These are phyloP conservation scores for Mayamaea pseudoterrestris DNA, from an alignment of 108 stramenopile species.

Conservation along the genomic window DNA sequence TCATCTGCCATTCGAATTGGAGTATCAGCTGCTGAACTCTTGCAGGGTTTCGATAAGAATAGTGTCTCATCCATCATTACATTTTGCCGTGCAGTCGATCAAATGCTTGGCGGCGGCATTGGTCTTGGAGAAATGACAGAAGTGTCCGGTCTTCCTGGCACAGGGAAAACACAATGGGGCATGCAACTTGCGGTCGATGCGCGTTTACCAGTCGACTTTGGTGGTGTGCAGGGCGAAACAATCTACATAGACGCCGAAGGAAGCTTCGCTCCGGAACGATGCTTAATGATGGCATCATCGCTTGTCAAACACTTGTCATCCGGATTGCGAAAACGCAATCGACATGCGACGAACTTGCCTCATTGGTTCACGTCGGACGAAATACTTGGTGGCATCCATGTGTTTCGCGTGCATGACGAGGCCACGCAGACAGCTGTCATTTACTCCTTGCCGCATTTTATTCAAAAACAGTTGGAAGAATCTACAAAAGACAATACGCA, in stretches of 20 bases:
- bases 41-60: neutral
- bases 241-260: slow-evolving; percentile 92
- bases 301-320: slow-evolving; percentile 19
- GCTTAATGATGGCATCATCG: slow-evolving; percentile 63
- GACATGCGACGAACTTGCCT: neutral
- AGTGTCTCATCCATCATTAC: slow-evolving; percentile 39
- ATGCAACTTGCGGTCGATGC: slow-evolving; percentile 90
- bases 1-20: neutral
- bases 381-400: slow-evolving; percentile 78
- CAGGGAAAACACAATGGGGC: slow-evolving; percentile 91
- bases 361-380: slow-evolving; percentile 35
- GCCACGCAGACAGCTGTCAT: slow-evolving; percentile 76
- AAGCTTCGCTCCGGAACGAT: slow-evolving; percentile 73
- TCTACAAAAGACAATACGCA: slow-evolving; percentile 1
- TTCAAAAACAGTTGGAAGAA: slow-evolving; percentile 20
- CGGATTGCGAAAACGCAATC: slow-evolving; percentile 2
- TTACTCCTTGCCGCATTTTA: slow-evolving; percentile 34
- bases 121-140: slow-evolving; percentile 75
- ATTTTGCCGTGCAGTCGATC: slow-evolving; percentile 63
- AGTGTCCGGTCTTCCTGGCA: slow-evolving; percentile 83
- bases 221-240: slow-evolving; percentile 79
- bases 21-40: neutral
- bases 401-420: slow-evolving; percentile 84
- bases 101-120: slow-evolving; percentile 81
- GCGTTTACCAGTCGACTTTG: slow-evolving; percentile 59